A percentile compares a stretch with the other conserved stretches of the same genome.
phyloP scores from a whole-genome alignment of 257 asterid species.

The Forsythia viridissima region DNA sequence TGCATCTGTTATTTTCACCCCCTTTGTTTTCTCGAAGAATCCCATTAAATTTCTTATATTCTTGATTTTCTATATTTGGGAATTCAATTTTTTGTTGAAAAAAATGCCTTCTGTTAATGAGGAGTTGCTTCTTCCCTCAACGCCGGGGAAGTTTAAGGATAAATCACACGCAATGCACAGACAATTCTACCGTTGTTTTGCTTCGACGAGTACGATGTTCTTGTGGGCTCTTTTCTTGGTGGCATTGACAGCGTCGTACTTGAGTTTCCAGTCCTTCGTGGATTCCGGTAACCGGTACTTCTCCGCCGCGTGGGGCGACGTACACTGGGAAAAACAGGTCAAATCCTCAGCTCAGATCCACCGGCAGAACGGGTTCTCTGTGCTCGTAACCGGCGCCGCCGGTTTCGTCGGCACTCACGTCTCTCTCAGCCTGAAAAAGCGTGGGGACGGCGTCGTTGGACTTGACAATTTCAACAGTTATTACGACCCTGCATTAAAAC shows the following conservation, averaged over 20 bases:
- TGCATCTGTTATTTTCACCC: not conserved
- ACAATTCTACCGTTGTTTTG: conserved; percentile 6
- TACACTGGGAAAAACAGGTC: conserved; percentile 17
- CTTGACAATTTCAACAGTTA: conserved; percentile 13
- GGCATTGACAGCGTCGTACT: conserved; percentile 9
- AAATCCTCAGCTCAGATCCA: conserved; percentile 11
- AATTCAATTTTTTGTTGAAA: not conserved
- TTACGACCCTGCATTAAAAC: conserved; percentile 7
- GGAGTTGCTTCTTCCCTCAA: conserved; percentile 10
- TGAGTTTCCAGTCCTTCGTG: conserved; percentile 12
- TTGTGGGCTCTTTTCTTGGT: conserved; percentile 15
- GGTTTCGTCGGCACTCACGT: conserved; percentile 16
- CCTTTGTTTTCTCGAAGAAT: not conserved
- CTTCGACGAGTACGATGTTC: conserved; percentile 16
- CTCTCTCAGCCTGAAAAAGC: conserved; percentile 9
- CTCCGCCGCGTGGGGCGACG: conserved; percentile 11
- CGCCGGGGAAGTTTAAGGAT: conserved; percentile 20
- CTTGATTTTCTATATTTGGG: not conserved
- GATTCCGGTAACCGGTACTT: conserved; percentile 5
- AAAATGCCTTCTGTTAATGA: not conserved
- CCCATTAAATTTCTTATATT: not conserved
- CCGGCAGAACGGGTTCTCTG: not conserved
- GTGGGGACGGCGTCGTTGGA: conserved; percentile 11
- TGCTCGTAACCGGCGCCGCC: conserved; percentile 20
- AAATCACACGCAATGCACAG: conserved; percentile 11